Conservation (phyloP, 148 eudicot genomes). For the Heliosperma pusillum region DNA sequence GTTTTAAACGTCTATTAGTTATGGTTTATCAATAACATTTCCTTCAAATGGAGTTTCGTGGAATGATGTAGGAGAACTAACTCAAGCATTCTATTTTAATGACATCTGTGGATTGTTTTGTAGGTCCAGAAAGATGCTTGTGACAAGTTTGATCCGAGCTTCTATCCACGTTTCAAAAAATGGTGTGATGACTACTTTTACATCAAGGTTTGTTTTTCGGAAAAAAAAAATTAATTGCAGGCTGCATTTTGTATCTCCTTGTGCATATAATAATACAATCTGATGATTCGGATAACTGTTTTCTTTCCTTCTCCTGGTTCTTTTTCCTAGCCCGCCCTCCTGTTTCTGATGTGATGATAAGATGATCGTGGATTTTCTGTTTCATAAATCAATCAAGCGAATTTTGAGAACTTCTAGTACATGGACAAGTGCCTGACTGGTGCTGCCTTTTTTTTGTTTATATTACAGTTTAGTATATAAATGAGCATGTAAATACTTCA, state of each 20-base stretch:
- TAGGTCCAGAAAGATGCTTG: constrained; percentile 92
- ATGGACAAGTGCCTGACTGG: background rate
- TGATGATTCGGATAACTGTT: background rate
- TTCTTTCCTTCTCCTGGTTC: background rate
- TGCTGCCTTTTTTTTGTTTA: background rate
- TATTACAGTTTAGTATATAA: background rate
- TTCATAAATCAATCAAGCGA: too few relatives aligned
- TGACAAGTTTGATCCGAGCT: constrained; percentile 83
- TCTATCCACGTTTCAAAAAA: constrained; percentile 96
- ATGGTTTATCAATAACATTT: background rate
- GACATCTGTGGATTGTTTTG: constrained; percentile 19
- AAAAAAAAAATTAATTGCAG: background rate
- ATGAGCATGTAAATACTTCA: background rate
- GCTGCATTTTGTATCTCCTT: background rate
- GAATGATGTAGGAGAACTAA: background rate
- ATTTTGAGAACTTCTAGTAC: too few relatives aligned
- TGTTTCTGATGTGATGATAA: background rate
- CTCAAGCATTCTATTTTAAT: constrained; percentile 1
- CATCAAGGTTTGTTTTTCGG: constrained; percentile 62
- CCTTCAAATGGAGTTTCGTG: background rate
- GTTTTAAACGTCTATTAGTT: background rate
- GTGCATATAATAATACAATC: background rate
- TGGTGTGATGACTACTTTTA: constrained; percentile 99
- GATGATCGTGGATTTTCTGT: too few relatives aligned
- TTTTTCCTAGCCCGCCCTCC: background rate